These are phyloP conservation scores for Lichtheimia ramosa DNA, from an alignment of 371 early-diverging fungal genomes.

Conservation along the genomic window DNA sequence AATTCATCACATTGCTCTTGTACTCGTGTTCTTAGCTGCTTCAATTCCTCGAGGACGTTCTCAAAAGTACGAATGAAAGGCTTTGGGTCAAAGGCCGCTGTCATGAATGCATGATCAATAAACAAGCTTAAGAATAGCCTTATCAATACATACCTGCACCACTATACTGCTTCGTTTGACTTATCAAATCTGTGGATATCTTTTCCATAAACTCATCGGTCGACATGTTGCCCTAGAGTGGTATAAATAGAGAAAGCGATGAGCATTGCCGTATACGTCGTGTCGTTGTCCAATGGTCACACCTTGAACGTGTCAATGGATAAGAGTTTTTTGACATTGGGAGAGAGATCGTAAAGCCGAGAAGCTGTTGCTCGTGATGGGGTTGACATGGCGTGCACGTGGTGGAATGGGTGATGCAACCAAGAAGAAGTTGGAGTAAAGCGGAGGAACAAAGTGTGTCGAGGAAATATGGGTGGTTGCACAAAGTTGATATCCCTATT, in stretches of 20 bases:
- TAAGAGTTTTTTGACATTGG: conserved; percentile 23
- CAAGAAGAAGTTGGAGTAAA: too few relatives aligned
- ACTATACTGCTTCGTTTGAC: conserved; percentile 23
- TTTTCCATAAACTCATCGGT: conserved; percentile 62
- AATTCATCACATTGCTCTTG: conserved; percentile 82
- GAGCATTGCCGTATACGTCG: too few relatives aligned
- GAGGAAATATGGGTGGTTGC: too few relatives aligned
- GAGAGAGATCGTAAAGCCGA: conserved; percentile 22
- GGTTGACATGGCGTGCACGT: conserved; percentile 7
- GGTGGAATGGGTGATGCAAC: too few relatives aligned
- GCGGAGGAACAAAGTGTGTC: too few relatives aligned
- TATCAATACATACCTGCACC: background rate
- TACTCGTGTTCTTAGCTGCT: conserved; percentile 70
- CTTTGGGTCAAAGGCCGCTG: conserved; percentile 65
- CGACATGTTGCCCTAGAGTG: conserved; percentile 47
- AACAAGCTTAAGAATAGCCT: background rate
- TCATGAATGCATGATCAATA: background rate
- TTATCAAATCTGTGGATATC: conserved; percentile 41
- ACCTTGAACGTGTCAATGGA: conserved; percentile 32
- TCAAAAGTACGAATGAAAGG: conserved; percentile 93
- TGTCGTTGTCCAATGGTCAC: background rate
- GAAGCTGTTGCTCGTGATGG: conserved; percentile 9
- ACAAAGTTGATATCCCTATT: too few relatives aligned
- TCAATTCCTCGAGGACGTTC: conserved; percentile 78
- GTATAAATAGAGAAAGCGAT: too few relatives aligned